phyloP scores from a whole-genome alignment of 306 rosid species.

The Cicer pinnatifidum region DNA sequence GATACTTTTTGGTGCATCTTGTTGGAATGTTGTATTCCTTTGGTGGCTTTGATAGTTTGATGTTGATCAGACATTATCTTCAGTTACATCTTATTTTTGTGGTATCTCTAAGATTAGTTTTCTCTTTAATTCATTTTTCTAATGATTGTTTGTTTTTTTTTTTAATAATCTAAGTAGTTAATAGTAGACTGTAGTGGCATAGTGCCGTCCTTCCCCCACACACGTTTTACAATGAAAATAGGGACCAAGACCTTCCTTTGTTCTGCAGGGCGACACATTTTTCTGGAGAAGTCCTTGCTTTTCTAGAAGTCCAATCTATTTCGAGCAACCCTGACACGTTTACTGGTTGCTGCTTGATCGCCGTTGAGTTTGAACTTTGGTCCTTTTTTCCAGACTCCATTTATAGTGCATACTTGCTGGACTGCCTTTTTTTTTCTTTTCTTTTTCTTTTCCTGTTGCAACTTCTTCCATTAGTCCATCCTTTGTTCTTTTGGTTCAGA shows the following conservation, averaged over 20 bases:
- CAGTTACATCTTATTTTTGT: not conserved
- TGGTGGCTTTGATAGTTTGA: constrained; percentile 11
- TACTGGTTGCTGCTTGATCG: not conserved
- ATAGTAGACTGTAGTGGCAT: not conserved
- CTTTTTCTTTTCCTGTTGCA: not conserved
- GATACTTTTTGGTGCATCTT: constrained; percentile 28
- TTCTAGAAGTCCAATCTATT: not conserved
- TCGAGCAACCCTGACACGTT: not conserved
- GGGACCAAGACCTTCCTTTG: not conserved
- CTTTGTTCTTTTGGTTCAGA: not conserved
- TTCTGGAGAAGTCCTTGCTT: not conserved
- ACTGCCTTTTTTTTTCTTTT: not conserved
- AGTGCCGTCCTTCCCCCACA: not conserved
- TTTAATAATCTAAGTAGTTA: not conserved
- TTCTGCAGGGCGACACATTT: constrained; percentile 1
- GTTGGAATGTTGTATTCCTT: constrained; percentile 3
- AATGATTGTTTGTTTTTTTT: constrained; percentile 4
- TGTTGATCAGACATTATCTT: constrained; percentile 6
- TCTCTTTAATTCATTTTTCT: not conserved
- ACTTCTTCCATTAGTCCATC: not conserved
- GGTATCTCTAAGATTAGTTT: not conserved
- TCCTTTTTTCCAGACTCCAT: not conserved
- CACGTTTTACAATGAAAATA: not conserved
- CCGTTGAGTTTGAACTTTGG: not conserved
- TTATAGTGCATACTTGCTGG: not conserved